A percentile compares a stretch with the other conserved stretches of the same genome.
These are phyloP conservation scores for Xylaria scruposa DNA, from an alignment of 495 filamentous ascomycete genomes.

Conservation along the genomic window DNA sequence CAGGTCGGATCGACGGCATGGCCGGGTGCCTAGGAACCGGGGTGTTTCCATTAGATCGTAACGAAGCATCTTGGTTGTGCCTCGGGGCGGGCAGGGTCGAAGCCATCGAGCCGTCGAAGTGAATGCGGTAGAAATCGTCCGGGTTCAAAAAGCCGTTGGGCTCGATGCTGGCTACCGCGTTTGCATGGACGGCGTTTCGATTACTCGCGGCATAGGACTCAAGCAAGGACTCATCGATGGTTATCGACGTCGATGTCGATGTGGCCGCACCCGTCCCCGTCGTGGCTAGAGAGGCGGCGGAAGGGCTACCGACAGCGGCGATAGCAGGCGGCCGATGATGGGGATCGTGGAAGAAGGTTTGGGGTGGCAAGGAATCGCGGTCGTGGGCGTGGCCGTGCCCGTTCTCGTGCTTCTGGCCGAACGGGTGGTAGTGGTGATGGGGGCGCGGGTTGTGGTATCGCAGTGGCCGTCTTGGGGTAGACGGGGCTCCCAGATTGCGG, in stretches of 20 bases:
- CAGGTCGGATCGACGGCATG: slow-evolving; percentile 37
- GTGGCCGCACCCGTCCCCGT: slow-evolving; percentile 15
- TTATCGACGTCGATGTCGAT: slow-evolving; percentile 20
- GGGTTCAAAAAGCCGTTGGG: slow-evolving; percentile 48
- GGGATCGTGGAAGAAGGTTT: slow-evolving; percentile 30
- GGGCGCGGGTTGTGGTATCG: slow-evolving; percentile 33
- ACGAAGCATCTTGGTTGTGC: slow-evolving; percentile 35
- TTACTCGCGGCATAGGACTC: slow-evolving; percentile 48
- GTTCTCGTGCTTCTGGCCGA: slow-evolving; percentile 29
- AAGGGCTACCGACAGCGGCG: not conserved
- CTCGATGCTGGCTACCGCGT: slow-evolving; percentile 43
- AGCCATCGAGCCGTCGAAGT: slow-evolving; percentile 45
- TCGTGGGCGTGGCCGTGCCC: slow-evolving; percentile 25
- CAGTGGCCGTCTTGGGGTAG: slow-evolving; percentile 36
- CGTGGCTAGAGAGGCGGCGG: slow-evolving; percentile 22
- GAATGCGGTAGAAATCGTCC: slow-evolving; percentile 61
- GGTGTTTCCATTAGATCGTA: slow-evolving; percentile 46
- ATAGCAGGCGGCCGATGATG: slow-evolving; percentile 17
- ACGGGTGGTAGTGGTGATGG: slow-evolving; percentile 28
- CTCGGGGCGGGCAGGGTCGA: slow-evolving; percentile 42
- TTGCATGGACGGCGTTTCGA: slow-evolving; percentile 46
- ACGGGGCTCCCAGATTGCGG: slow-evolving; percentile 43
- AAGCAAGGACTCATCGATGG: slow-evolving; percentile 35
- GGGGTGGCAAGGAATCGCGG: slow-evolving; percentile 36
- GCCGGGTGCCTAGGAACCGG: slow-evolving; percentile 47